A percentile compares a stretch with the other conserved stretches of the same genome.
Evolutionary conservation across 768 basidiomycete genomes (phyloP).

Genomic region (Suillus subluteus): DNA sequence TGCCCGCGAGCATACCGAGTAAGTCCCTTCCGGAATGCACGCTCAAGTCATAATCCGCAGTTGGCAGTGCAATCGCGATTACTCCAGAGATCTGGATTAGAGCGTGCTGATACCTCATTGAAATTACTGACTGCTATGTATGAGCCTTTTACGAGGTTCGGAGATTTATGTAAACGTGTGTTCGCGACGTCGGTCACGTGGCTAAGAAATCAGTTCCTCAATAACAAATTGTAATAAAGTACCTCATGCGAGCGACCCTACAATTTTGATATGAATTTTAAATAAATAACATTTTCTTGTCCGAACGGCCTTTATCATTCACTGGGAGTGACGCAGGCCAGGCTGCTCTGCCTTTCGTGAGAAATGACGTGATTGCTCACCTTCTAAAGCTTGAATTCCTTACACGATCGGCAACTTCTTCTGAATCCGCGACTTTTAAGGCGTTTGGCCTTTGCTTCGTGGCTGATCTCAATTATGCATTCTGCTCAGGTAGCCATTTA

Average conservation of each 20-base stretch:
- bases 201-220: slow-evolving; percentile 6
- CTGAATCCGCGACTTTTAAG: slow-evolving; percentile 12
- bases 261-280: neutral
- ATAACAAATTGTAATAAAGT: neutral
- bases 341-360: neutral
- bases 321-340: too few relatives aligned
- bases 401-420: slow-evolving; percentile 14
- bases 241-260: neutral
- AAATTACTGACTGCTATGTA: neutral
- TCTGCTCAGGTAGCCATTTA: slow-evolving; percentile 8
- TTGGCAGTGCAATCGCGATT: slow-evolving; percentile 11
- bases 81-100: slow-evolving; percentile 7
- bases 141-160: neutral
- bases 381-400: slow-evolving; percentile 11
- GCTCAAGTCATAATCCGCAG: slow-evolving; percentile 1
- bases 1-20: slow-evolving; percentile 20
- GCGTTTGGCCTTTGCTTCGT: slow-evolving; percentile 2
- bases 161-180: slow-evolving; percentile 6
- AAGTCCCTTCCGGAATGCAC: slow-evolving; percentile 15
- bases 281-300: neutral
- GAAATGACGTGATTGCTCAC: slow-evolving; percentile 11
- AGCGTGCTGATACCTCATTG: slow-evolving; percentile 8
- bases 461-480: slow-evolving; percentile 2
- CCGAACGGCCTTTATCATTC: too few relatives aligned
- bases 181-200: slow-evolving; percentile 10